phyloP scores from a whole-genome alignment of 2,329 filamentous ascomycete genomes.

The Xylaria sp. region DNA sequence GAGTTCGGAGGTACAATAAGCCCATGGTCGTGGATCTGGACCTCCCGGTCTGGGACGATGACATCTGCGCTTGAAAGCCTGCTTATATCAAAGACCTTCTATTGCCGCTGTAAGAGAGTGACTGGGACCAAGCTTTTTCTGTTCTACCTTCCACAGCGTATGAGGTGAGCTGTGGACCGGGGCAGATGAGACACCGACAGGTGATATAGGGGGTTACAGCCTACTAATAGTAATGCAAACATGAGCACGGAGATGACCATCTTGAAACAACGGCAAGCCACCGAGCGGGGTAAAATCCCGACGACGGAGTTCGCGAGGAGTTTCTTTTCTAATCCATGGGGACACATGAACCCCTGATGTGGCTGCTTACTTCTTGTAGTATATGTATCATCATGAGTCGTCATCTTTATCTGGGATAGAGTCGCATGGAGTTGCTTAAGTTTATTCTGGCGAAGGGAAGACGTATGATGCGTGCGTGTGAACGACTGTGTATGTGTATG shows the following conservation, averaged over 20 bases:
- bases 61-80: not conserved
- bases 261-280: conserved; percentile 7
- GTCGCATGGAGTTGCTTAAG: too few species aligned
- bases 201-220: too few species aligned
- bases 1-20: conserved; percentile 64
- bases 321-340: too few species aligned
- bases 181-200: not conserved
- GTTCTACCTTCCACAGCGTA: not conserved
- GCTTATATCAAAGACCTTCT: not conserved
- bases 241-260: conserved; percentile 5
- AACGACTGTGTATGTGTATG: too few species aligned
- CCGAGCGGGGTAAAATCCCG: conserved; percentile 3
- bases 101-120: not conserved
- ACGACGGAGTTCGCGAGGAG: too few species aligned
- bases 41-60: conserved; percentile 51
- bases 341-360: too few species aligned
- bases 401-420: too few species aligned
- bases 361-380: too few species aligned
- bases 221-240: not conserved
- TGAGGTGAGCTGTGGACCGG: not conserved
- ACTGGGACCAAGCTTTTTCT: not conserved
- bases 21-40: conserved; percentile 80
- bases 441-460: too few species aligned
- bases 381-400: too few species aligned
- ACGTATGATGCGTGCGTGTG: too few species aligned